Base-by-base conservation (phyloP, 441 rosid species). In the Populus hybrid region DNA sequence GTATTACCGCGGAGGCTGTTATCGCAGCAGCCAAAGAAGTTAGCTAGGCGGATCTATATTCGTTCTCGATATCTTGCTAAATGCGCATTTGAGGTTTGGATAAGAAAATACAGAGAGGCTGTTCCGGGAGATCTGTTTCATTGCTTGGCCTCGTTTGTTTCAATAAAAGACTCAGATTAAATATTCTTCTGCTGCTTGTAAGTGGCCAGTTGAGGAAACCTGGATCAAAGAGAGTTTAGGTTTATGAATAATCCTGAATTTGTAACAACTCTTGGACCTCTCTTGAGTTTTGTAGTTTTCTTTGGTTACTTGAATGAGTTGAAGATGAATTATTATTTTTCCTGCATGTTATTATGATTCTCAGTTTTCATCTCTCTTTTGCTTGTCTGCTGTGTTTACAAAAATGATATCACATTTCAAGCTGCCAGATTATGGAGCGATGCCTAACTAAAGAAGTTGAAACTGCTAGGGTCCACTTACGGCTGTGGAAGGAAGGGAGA, bases 1-100 rank as follows among this genome's bases (percentile, higher is more conserved):
- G 98, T 28, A 66, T 94, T 30, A 90, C 98, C 0, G 85, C 84
- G 0, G 98, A 92, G 75, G 94, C 92, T n/a, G 90, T 94, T 11
- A 10, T 90, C 73, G 89, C 87, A 28, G 98, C 98, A 9, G 97
- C 97, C 65, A 92, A 86, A 80, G 78, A 83, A 78, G 72, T 93
- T 65, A 53, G 77, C 77, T 91, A 88, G 80, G 80, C 67, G 38
- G 76, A 74, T 76, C 36, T 69, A 53, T 67, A 32, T 35, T 65
- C 38, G 38, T 53, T 38, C 10, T 1, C 5, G 9, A 65, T 30
- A 67, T 38, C 32, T 72, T 78, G 50, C 63, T 66, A 9, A 36
- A 64, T 69, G 53, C 32, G 63, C 70, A 59, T 71, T 69, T 81
- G 76, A 59, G 68, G 75, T 83, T 75, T 42, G 78, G 78, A 36